Base-by-base conservation (phyloP, 441 rosid species). In the Brassica hybrid region DNA sequence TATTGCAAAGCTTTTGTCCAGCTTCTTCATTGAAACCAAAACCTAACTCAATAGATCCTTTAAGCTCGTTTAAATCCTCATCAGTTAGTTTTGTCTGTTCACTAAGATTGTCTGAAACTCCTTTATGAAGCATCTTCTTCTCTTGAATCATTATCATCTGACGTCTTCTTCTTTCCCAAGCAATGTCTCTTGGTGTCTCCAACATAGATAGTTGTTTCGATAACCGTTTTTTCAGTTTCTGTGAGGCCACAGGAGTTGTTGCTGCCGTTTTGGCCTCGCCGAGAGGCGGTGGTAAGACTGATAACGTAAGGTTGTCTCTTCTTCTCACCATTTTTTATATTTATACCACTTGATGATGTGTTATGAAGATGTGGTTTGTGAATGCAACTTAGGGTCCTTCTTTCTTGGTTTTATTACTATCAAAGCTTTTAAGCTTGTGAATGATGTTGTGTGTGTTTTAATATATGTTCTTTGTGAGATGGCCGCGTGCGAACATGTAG, bases 21-120 rank as follows among this genome's bases (percentile, higher is more conserved):
- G 82, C 87, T 78, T 90, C 89, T 67, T 94, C 97, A 1, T 85
- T 86, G 76, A 94, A 94, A 45, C 97, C 97, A 36, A 94, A 94
- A 13, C 97, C 98, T 1, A 94, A 89, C 84, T 94, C 98, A 23
- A 94, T 92, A 60, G 94, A 88, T 13, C 97, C 98, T 80, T 89
- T 94, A 2, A 94, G 87, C 85, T 94, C 98, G 68, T 86, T 75
- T 81, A 94, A 75, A 74, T 94, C 98, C 69, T 90, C 98, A 64
- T 94, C 98, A 0, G 97, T 94, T 81, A 94, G 80, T 18, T 81
- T 86, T 0, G 76, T 59, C 2, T 30, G 38, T 0, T 80, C 85
- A 61, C 66, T 4, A 57, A 54, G 18, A 52, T 76, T 52, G 14
- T 76, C 74, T 27, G 73, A 67, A 13, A 67, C 58, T 5, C 83